Base-by-base conservation (phyloP, 164 flowering plant species). In the Liriodendron chinense region DNA sequence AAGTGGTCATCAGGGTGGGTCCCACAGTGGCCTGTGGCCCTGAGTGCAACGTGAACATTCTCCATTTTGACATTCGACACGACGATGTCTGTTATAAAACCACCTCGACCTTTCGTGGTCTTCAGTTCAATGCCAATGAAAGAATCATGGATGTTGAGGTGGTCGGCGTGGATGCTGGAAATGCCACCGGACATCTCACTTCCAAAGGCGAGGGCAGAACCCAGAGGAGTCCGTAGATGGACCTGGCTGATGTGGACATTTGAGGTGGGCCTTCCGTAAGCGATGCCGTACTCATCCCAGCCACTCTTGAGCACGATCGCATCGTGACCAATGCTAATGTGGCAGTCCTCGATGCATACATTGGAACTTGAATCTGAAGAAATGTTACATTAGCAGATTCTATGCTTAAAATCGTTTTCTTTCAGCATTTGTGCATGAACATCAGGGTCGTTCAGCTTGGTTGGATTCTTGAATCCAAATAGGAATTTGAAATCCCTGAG, bases 141-240 rank as follows among this genome's bases (percentile, higher is more conserved):
- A 0, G 95, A 89, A 72, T 86, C 74, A 22, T 69, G 76, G 1
- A 91, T 12, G 47, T 74, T 72, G 34, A 88, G 69, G 28, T 78
- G 68, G 70, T 88, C 88, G 0, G 72, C 89, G 1, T 78, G 81
- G 6, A 91, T 74, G 23, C 78, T 50, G 13, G 90, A 87, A 62
- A 90, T 84, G 69, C 94, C 95, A 71, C 97, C 97, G 1, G 97
- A 92, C 91, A 88, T 91, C 78, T 89, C 92, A 57, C 90, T 90
- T 62, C 92, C 94, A 57, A 92, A 76, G 24, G 92, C 88, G n/a
- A 92, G 64, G 13, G 83, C 90, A 9, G 94, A 74, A 59, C 93
- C 94, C 0, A 83, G 70, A 69, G 79, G 65, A 21, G 91, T 80
- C 69, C 81, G 82, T n/a, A 88, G 86, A 14, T 69, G 43, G 8